Evolutionary conservation across 2,329 filamentous ascomycete genomes (phyloP), one percentile per base, ranked within the genome.

Genomic region (Talaromyces sp.): DNA sequence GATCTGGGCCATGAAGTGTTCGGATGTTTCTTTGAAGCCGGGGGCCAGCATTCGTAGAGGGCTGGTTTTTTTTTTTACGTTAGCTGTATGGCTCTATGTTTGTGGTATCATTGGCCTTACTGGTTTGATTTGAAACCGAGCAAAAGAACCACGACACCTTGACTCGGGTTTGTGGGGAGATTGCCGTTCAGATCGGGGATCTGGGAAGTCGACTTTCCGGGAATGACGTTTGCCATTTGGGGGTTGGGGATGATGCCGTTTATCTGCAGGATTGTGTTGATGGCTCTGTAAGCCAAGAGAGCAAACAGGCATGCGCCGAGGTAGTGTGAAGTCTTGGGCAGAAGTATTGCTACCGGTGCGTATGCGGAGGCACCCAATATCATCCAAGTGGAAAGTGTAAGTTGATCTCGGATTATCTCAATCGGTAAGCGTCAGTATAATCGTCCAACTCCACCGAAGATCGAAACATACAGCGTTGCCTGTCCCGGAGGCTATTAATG

Each of bases 41-140:
- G 83, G 82, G 2, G 76, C 73, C 21, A 84, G 69, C 8, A 79
- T 48, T 3, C 84, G 83, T 0, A 84, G 74, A 0, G 83, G 83
- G 4, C 63, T 65, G 23, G 11, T 16, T 5, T n/a, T n/a, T n/a
- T n/a, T n/a, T n/a, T n/a, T 12, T 12, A 21, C 28, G 12, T 42
- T 14, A 33, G 54, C 50, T 5, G 25, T 2, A 25, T 40, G 16
- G n/a, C 16, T 40, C 9, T 9, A 3, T 52, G 3, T 11, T 42
- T 40, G 21, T 2, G 7, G 7, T 5, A 31, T 33, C 21, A 25
- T 31, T 25, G 16, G 25, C 54, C 61, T 40, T 54, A 65, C 63
- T 63, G 63, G n/a, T 63, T 61, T 5, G 61, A 57, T 46, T 60
- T 65, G 28, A 61, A 46, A 1, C 63, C 61, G 3, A 65, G 31